phyloP scores from a whole-genome alignment of 306 rosid genomes.

The Gillenia trifoliata region DNA sequence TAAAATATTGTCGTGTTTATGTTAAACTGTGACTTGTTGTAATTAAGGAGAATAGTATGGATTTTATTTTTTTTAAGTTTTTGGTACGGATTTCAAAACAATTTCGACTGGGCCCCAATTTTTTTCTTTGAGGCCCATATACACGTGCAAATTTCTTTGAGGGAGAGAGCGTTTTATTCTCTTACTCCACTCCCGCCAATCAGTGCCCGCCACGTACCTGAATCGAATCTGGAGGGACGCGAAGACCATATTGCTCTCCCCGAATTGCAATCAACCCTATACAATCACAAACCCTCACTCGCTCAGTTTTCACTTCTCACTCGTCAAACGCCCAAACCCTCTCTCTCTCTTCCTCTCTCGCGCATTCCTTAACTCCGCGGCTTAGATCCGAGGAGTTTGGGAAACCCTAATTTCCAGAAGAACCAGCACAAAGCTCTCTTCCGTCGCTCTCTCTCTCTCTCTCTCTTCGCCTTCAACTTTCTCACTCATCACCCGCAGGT shows the following conservation, averaged over 20 bases:
- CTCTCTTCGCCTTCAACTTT: not conserved
- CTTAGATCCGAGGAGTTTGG: constrained; percentile 76
- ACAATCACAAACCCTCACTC: not conserved
- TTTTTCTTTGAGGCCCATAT: not conserved
- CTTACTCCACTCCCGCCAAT: not conserved
- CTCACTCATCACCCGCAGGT: not conserved
- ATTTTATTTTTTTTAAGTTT: too few species aligned
- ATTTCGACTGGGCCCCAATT: not conserved
- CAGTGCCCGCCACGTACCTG: not conserved
- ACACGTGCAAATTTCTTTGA: not conserved
- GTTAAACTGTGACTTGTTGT: too few species aligned
- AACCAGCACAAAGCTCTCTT: not conserved
- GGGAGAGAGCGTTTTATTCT: not conserved
- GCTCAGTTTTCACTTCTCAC: constrained; percentile 5
- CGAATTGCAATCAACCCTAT: not conserved
- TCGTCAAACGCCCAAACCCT: not conserved
- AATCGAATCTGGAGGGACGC: not conserved
- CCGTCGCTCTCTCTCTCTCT: not conserved
- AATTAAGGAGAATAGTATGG: too few species aligned
- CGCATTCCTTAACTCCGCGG: constrained; percentile 54
- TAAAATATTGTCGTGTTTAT: not conserved
- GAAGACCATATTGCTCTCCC: not conserved
- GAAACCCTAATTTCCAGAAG: constrained; percentile 37
- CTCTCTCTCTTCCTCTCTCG: constrained; percentile 2
- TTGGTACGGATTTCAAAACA: not conserved